These are phyloP conservation scores for Moesziomyces sp. DNA, from an alignment of 1,284 basidiomycete species.

Conservation along the genomic window DNA sequence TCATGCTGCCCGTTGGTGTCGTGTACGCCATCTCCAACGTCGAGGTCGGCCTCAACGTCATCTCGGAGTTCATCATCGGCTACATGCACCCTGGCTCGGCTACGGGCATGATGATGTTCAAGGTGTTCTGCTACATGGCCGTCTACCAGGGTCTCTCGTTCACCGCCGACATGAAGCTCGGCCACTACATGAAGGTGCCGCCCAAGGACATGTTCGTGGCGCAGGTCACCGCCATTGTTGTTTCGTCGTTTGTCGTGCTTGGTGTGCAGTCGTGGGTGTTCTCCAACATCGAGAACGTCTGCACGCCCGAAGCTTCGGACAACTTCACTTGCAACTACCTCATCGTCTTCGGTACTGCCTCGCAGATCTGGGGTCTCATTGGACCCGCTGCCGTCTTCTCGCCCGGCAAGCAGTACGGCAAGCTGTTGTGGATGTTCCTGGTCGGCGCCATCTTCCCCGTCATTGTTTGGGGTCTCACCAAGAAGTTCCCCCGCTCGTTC, in stretches of 20 bases:
- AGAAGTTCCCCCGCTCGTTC: slow-evolving; percentile 46
- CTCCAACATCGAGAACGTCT: slow-evolving; percentile 78
- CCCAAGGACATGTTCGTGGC: slow-evolving; percentile 71
- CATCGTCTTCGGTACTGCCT: slow-evolving; percentile 60
- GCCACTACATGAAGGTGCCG: slow-evolving; percentile 73
- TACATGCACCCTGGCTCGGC: slow-evolving; percentile 82
- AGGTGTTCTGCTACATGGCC: slow-evolving; percentile 75
- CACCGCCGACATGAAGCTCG: slow-evolving; percentile 73
- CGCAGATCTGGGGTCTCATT: slow-evolving; percentile 68
- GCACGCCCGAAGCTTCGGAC: slow-evolving; percentile 67
- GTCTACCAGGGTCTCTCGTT: slow-evolving; percentile 75
- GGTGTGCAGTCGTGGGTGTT: slow-evolving; percentile 77
- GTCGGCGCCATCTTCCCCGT: slow-evolving; percentile 59
- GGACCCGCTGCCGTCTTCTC: slow-evolving; percentile 67
- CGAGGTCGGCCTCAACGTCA: slow-evolving; percentile 74
- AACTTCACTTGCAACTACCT: slow-evolving; percentile 62
- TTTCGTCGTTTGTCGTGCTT: slow-evolving; percentile 74
- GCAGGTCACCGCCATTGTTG: slow-evolving; percentile 78
- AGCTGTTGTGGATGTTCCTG: slow-evolving; percentile 59
- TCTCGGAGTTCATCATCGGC: slow-evolving; percentile 80
- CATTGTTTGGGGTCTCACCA: slow-evolving; percentile 56
- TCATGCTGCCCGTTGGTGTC: slow-evolving; percentile 80
- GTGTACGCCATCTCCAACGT: slow-evolving; percentile 86
- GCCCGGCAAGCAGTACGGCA: slow-evolving; percentile 53
- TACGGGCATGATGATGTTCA: slow-evolving; percentile 85